Conservation (phyloP, 2,329 filamentous ascomycete genomes). For the Fusarium armeniacum region DNA sequence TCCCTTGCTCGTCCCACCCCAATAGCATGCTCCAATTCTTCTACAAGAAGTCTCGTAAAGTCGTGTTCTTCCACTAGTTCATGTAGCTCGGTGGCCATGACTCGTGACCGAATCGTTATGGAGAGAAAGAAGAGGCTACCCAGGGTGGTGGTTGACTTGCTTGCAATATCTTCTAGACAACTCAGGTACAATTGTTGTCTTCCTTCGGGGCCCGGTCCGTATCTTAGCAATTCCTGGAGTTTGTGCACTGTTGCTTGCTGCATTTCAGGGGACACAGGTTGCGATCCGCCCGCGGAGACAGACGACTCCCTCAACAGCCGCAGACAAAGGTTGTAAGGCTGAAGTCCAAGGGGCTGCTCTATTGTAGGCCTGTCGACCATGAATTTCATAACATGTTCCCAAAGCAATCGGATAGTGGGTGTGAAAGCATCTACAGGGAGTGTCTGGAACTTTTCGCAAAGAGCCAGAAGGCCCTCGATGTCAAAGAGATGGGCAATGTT, state of each 20-base stretch:
- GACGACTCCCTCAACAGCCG: slow-evolving; percentile 80
- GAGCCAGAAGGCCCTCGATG: slow-evolving; percentile 68
- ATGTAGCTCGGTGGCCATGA: slow-evolving; percentile 66
- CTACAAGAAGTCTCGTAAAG: slow-evolving; percentile 72
- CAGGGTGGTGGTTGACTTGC: slow-evolving; percentile 73
- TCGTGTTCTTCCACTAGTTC: slow-evolving; percentile 72
- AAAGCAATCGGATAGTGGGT: slow-evolving; percentile 71
- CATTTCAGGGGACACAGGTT: slow-evolving; percentile 71
- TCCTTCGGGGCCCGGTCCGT: slow-evolving; percentile 67
- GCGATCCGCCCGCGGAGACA: slow-evolving; percentile 65
- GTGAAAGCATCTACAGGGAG: slow-evolving; percentile 76
- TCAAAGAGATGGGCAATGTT: slow-evolving; percentile 65
- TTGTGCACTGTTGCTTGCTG: slow-evolving; percentile 74
- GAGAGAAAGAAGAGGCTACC: slow-evolving; percentile 79
- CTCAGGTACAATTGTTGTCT: slow-evolving; percentile 73
- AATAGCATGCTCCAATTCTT: slow-evolving; percentile 72
- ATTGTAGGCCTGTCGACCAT: slow-evolving; percentile 61
- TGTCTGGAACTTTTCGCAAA: slow-evolving; percentile 78
- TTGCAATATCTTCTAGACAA: slow-evolving; percentile 77
- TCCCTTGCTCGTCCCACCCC: slow-evolving; percentile 52
- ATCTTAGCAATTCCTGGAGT: slow-evolving; percentile 71
- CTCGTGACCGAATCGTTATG: slow-evolving; percentile 60
- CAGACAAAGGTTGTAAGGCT: slow-evolving; percentile 68
- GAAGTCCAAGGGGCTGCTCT: slow-evolving; percentile 55
- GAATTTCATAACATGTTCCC: slow-evolving; percentile 67